Conservation (phyloP, 192 early-diverging fungal genomes). For the Gamsiella multidivaricata region DNA sequence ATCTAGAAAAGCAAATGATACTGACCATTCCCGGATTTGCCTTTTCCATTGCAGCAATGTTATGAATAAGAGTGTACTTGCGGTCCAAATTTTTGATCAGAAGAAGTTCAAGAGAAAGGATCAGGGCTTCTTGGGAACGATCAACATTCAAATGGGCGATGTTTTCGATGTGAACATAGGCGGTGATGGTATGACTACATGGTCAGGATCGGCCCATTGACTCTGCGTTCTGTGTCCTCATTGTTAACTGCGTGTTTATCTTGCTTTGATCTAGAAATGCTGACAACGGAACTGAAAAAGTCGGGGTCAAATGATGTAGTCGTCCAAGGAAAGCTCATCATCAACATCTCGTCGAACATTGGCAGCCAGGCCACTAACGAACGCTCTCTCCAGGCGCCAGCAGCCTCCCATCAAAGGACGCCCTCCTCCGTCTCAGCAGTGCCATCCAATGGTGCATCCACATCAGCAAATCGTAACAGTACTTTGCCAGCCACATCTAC, state of each 20-base stretch:
- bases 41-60: slow-evolving; percentile 74
- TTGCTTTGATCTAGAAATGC: slow-evolving; percentile 68
- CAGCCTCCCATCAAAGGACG: slow-evolving; percentile 37
- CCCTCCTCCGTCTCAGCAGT: slow-evolving; percentile 57
- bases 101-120: slow-evolving; percentile 93
- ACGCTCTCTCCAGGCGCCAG: slow-evolving; percentile 25
- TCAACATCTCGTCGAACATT: slow-evolving; percentile 76
- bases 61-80: slow-evolving; percentile 80
- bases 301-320: slow-evolving; percentile 79
- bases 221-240: not conserved
- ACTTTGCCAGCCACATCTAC: slow-evolving; percentile 22
- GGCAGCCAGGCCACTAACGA: slow-evolving; percentile 49
- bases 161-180: slow-evolving; percentile 82
- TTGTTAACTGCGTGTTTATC: not conserved
- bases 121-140: slow-evolving; percentile 92
- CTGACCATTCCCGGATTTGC: too few relatives aligned
- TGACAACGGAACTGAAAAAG: slow-evolving; percentile 91
- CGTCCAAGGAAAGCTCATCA: slow-evolving; percentile 87
- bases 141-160: slow-evolving; percentile 86
- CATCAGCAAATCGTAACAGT: slow-evolving; percentile 52
- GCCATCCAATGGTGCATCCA: slow-evolving; percentile 56
- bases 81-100: slow-evolving; percentile 98
- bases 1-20: too few relatives aligned
- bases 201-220: not conserved
- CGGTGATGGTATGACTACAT: slow-evolving; percentile 66